These are phyloP conservation scores for Amanita pseudoporphyria DNA, from an alignment of 768 basidiomycete species.

Conservation along the genomic window DNA sequence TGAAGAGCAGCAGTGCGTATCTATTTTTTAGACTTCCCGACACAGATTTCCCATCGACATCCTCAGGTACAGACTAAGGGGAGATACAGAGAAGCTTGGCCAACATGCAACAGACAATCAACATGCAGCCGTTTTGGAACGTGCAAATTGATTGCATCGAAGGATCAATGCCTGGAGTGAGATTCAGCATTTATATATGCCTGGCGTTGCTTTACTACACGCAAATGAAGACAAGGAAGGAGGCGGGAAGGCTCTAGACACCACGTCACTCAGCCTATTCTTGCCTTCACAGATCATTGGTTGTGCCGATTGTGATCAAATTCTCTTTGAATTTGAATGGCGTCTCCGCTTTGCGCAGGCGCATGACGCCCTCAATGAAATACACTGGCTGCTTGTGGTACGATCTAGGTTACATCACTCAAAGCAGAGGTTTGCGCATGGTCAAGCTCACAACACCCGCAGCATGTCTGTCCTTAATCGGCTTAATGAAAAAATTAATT, in stretches of 20 bases:
- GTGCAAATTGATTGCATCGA: not conserved
- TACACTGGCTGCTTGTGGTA: not conserved
- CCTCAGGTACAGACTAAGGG: not conserved
- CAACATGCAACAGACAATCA: not conserved
- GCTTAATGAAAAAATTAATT: not conserved
- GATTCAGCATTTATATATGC: not conserved
- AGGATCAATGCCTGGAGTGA: too few species aligned
- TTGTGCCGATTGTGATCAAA: not conserved
- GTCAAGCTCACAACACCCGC: conserved; percentile 1
- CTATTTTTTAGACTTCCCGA: too few species aligned
- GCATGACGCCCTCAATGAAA: not conserved
- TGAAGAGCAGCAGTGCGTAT: conserved; percentile 14
- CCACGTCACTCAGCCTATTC: not conserved
- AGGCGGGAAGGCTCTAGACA: not conserved
- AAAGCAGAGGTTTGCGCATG: not conserved
- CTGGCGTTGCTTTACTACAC: not conserved
- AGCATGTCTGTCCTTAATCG: not conserved
- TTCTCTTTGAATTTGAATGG: not conserved
- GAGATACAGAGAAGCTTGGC: not conserved
- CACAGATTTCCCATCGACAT: not conserved
- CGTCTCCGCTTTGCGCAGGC: not conserved
- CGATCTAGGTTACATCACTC: not conserved
- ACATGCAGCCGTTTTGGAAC: not conserved
- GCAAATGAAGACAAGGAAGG: not conserved
- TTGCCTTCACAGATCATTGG: not conserved